phyloP scores from a whole-genome alignment of 2,329 filamentous ascomycete species.

The Diaporthe sp. region DNA sequence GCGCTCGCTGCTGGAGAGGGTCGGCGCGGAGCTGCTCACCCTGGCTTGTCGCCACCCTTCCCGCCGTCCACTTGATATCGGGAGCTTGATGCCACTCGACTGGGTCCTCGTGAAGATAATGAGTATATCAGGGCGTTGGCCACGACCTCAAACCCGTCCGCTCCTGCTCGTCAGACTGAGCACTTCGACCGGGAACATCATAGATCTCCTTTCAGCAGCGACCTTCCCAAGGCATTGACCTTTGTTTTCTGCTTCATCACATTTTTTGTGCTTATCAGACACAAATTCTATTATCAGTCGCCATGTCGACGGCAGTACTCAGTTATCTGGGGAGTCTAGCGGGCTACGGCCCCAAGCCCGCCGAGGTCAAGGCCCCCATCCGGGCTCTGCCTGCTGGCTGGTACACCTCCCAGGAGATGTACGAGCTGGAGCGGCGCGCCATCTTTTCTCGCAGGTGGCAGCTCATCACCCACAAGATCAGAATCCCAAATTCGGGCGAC shows the following conservation, averaged over 20 bases:
- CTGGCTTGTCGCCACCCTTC: slow-evolving; percentile 32
- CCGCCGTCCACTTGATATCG: slow-evolving; percentile 29
- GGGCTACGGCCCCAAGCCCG: slow-evolving; percentile 17
- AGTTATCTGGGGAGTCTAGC: slow-evolving; percentile 35
- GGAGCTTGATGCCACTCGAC: slow-evolving; percentile 29
- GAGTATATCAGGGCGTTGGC: slow-evolving; percentile 26
- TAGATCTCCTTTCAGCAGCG: slow-evolving; percentile 3
- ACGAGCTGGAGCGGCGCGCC: slow-evolving; percentile 68
- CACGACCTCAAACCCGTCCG: slow-evolving; percentile 1
- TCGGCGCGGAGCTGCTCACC: slow-evolving; percentile 29
- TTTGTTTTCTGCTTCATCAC: not conserved
- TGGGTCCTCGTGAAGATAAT: slow-evolving; percentile 25
- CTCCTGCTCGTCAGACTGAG: not conserved
- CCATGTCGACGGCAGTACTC: slow-evolving; percentile 31
- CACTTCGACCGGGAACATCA: not conserved
- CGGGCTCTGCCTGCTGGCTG: slow-evolving; percentile 64
- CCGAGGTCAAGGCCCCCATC: slow-evolving; percentile 47
- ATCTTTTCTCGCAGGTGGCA: slow-evolving; percentile 72
- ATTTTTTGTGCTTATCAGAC: not conserved
- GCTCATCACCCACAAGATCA: slow-evolving; percentile 66
- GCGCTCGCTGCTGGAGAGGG: slow-evolving; percentile 23
- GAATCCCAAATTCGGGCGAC: slow-evolving; percentile 66
- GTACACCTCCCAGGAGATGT: slow-evolving; percentile 68
- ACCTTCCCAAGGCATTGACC: slow-evolving; percentile 4
- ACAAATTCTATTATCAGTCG: not conserved